Base-by-base conservation (phyloP, 768 basidiomycete genomes). In the Pleurotus platypus region DNA sequence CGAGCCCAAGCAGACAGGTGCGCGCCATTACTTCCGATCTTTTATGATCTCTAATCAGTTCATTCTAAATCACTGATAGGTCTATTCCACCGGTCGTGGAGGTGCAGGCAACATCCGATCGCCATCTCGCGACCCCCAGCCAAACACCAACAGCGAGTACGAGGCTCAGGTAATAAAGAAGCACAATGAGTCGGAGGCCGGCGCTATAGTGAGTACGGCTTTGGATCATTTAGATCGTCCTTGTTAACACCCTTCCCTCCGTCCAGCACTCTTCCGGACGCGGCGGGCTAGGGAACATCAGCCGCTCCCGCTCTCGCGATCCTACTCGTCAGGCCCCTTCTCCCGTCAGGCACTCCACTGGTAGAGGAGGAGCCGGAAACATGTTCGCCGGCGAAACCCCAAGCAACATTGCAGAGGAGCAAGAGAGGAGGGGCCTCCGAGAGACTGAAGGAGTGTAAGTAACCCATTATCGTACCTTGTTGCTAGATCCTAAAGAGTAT, bases 91-190 rank as follows among this genome's bases (percentile, higher is more conserved):
- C 43, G 93, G 93, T 9, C 84, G 92, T 50, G 92, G 93, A 24
- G 93, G 93, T 13, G 81, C 81, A 6, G 93, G 92, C 7, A 95
- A 95, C 77, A 85, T 94, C 50, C 85, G 89, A 57, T 88, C 90
- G 1, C 86, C 85, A 0, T 90, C 90, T 20, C 81, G 85, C 37
- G 86, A 84, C 53, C 64, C 69, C 1, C 60, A 63, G 38, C 63
- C 67, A 5, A 63, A 62, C 15, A 57, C 67, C 12, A 71, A 69
- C 47, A 62, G 64, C 1, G 70, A 71, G 18, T 39, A 40, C 38
- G 51, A 53, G 20, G 63, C 71, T 9, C 61, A 63, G 50, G 78
- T 82, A 60, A 63, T 72, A n/a, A 69, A 74, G 9, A 60, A 71
- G 12, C 73, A 76, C 38, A 60, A 63, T 6, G 67, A 64, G 12